Evolutionary conservation across 371 early-diverging fungal genomes (phyloP).

Genomic region (Haplosporangium sp.): DNA sequence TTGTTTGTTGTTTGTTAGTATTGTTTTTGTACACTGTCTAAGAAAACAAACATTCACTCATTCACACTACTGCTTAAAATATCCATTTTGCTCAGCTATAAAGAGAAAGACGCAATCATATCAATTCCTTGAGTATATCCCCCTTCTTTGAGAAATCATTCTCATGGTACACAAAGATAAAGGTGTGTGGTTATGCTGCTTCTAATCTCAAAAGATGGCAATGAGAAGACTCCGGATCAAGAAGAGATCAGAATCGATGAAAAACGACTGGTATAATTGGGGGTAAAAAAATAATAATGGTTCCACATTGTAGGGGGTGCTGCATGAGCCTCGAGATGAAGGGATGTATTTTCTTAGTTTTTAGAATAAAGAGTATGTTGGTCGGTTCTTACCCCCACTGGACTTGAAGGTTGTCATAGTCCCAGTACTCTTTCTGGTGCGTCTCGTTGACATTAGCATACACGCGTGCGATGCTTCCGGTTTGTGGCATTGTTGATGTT

Average conservation of each 20-base stretch:
- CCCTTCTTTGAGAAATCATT: too few relatives aligned
- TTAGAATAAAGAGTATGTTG: neutral
- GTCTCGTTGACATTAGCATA: constrained; percentile 92
- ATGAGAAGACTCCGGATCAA: neutral
- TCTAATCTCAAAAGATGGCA: neutral
- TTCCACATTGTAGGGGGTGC: too few relatives aligned
- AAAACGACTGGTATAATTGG: neutral
- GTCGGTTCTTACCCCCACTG: constrained; percentile 57
- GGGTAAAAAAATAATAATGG: too few relatives aligned
- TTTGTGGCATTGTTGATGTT: constrained; percentile 34
- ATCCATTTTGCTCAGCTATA: neutral
- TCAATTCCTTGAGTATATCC: neutral
- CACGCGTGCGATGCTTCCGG: constrained; percentile 77
- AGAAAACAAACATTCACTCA: too few relatives aligned
- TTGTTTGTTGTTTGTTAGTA: too few relatives aligned
- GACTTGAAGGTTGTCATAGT: constrained; percentile 89
- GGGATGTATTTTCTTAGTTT: neutral
- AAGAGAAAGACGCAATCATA: neutral
- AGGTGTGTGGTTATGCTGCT: neutral
- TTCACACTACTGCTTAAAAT: too few relatives aligned
- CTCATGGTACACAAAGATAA: neutral
- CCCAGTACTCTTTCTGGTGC: constrained; percentile 93
- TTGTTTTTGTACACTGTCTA: too few relatives aligned
- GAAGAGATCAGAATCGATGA: neutral
- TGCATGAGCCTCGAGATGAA: neutral